phyloP scores from a whole-genome alignment of 2,329 filamentous ascomycete species.

The Aspergillus fischeri region DNA sequence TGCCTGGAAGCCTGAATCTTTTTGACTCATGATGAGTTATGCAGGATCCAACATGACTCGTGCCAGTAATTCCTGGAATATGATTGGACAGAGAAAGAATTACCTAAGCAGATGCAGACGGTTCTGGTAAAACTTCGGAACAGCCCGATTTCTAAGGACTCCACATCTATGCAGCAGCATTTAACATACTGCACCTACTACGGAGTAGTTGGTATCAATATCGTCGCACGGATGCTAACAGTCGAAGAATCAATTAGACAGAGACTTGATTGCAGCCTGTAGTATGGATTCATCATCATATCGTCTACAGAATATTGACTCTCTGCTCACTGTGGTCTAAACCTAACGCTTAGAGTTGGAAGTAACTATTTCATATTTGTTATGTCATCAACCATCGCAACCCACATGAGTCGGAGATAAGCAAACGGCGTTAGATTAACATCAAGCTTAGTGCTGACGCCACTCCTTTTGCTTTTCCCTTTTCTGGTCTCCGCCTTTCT shows the following conservation, averaged over 20 bases:
- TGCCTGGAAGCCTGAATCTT: background rate
- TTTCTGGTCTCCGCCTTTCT: background rate
- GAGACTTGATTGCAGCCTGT: background rate
- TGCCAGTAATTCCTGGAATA: background rate
- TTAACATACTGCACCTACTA: too few species aligned
- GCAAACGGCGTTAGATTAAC: background rate
- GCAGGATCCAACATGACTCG: background rate
- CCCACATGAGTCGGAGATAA: background rate
- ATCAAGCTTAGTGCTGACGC: background rate
- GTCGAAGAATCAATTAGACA: background rate
- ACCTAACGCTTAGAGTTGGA: too few species aligned
- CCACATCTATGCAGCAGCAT: background rate
- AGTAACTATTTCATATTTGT: background rate
- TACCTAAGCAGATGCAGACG: background rate
- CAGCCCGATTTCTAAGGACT: background rate
- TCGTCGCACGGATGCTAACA: too few species aligned
- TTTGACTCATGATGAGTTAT: background rate
- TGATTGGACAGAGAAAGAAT: background rate
- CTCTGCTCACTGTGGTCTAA: too few species aligned
- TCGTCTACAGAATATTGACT: background rate
- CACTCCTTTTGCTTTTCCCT: background rate
- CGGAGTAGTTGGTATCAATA: too few species aligned
- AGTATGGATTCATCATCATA: too few species aligned
- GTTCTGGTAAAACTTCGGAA: background rate
- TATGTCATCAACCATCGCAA: background rate